phyloP scores from a whole-genome alignment of 2,329 filamentous ascomycete genomes.

The Exophiala aquamarina region DNA sequence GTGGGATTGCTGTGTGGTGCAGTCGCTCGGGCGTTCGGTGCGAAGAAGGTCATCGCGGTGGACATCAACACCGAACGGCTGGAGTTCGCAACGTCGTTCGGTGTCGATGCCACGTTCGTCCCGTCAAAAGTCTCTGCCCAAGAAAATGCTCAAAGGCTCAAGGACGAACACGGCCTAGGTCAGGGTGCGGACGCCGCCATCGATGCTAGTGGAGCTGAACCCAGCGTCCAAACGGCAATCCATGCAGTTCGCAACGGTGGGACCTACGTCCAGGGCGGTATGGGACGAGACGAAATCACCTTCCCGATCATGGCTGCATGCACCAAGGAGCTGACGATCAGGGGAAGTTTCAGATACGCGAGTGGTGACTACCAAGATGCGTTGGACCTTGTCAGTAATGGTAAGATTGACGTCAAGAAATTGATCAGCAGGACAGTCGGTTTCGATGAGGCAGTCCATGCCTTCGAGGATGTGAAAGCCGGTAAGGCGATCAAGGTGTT shows the following conservation, averaged over 20 bases:
- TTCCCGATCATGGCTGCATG: conserved; percentile 93
- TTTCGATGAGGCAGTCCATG: conserved; percentile 80
- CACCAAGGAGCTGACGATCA: conserved; percentile 82
- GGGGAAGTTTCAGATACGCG: conserved; percentile 87
- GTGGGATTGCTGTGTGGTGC: conserved; percentile 86
- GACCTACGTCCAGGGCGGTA: conserved; percentile 81
- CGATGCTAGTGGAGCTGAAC: conserved; percentile 76
- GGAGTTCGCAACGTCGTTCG: conserved; percentile 73
- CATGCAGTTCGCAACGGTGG: conserved; percentile 71
- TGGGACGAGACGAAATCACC: conserved; percentile 82
- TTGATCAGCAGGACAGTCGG: conserved; percentile 75
- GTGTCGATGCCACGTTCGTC: conserved; percentile 55
- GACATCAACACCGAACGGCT: conserved; percentile 81
- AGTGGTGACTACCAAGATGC: conserved; percentile 84
- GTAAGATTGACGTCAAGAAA: conserved; percentile 72
- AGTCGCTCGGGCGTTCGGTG: conserved; percentile 82
- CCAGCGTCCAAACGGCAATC: conserved; percentile 72
- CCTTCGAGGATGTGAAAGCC: conserved; percentile 81
- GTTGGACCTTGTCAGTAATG: conserved; percentile 70
- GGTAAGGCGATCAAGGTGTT: conserved; percentile 63
- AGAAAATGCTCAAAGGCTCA: conserved; percentile 72
- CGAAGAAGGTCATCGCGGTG: conserved; percentile 77
- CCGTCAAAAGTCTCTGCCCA: conserved; percentile 63
- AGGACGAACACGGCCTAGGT: conserved; percentile 62
- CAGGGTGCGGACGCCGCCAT: conserved; percentile 74